phyloP scores from a whole-genome alignment of 73 alveolate species.

The Paramecium octaurelia region DNA sequence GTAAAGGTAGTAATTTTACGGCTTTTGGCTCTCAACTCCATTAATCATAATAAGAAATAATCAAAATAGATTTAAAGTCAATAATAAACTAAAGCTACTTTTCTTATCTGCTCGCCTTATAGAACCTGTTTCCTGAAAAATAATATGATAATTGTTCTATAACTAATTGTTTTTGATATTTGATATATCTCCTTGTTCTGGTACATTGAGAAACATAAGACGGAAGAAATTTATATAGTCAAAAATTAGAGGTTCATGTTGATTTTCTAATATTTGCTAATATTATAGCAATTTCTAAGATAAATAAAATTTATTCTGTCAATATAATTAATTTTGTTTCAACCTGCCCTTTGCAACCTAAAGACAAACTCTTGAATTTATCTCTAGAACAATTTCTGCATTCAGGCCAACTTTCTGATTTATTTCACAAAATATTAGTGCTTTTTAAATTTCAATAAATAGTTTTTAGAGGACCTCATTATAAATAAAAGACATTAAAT shows the following conservation, averaged over 20 bases:
- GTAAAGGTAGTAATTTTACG: neutral
- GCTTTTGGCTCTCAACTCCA: neutral
- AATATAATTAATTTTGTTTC: constrained; percentile 79
- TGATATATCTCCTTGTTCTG: neutral
- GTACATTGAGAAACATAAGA: neutral
- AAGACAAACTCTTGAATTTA: too few species aligned
- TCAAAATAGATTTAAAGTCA: neutral
- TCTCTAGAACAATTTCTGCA: neutral
- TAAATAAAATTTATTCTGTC: constrained; percentile 85
- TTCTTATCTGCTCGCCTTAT: constrained; percentile 69
- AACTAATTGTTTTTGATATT: neutral
- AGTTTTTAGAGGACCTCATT: too few species aligned
- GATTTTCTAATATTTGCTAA: constrained; percentile 40
- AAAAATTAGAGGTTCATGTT: constrained; percentile 39
- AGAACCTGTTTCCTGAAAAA: neutral
- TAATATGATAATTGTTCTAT: neutral
- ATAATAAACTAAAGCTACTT: constrained; percentile 61
- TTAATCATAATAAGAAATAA: neutral
- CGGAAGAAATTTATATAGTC: neutral
- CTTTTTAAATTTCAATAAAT: too few species aligned
- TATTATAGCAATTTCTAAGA: constrained; percentile 95
- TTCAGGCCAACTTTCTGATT: too few species aligned
- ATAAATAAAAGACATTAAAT: too few species aligned
- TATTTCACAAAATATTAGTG: too few species aligned
- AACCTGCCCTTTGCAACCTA: constrained; percentile 97